Conservation (phyloP, 179 eudicot species). For the Corrigiola litoralis region DNA sequence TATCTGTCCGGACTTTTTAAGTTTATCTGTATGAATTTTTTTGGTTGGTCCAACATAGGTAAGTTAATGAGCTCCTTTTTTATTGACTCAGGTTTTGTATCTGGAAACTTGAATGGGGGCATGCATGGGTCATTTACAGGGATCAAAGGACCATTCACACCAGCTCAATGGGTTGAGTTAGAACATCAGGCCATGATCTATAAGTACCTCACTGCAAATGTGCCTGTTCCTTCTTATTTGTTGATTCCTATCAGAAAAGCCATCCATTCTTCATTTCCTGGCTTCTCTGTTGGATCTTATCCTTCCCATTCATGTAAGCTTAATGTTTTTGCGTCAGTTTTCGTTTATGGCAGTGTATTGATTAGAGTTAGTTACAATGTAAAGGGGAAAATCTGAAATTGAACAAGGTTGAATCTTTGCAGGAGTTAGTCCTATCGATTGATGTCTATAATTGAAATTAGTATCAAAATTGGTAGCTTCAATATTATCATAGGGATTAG, state of each 20-base stretch:
- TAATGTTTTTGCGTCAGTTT: not conserved
- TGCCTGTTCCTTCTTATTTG: constrained; percentile 76
- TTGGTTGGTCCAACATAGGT: not conserved
- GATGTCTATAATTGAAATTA: not conserved
- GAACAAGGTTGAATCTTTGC: not conserved
- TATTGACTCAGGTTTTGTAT: constrained; percentile 41
- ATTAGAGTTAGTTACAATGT: not conserved
- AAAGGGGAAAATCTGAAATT: not conserved
- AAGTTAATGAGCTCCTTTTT: constrained; percentile 7
- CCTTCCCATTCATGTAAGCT: constrained; percentile 65
- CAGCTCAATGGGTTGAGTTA: constrained; percentile 93
- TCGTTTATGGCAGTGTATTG: not conserved
- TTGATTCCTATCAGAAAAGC: constrained; percentile 85
- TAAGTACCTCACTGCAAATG: constrained; percentile 73
- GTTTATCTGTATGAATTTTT: not conserved
- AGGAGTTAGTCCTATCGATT: not conserved
- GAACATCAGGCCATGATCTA: constrained; percentile 96
- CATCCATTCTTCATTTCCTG: constrained; percentile 50
- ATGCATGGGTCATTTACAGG: constrained; percentile 50
- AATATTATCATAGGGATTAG: no score
- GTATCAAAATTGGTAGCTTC: not conserved
- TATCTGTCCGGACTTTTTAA: not conserved
- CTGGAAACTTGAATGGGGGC: constrained; percentile 41
- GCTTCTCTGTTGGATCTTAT: constrained; percentile 50
- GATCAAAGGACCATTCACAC: constrained; percentile 74